Conservation (phyloP, 2,329 filamentous ascomycete species). For the Aspergillus hiratsukae region DNA sequence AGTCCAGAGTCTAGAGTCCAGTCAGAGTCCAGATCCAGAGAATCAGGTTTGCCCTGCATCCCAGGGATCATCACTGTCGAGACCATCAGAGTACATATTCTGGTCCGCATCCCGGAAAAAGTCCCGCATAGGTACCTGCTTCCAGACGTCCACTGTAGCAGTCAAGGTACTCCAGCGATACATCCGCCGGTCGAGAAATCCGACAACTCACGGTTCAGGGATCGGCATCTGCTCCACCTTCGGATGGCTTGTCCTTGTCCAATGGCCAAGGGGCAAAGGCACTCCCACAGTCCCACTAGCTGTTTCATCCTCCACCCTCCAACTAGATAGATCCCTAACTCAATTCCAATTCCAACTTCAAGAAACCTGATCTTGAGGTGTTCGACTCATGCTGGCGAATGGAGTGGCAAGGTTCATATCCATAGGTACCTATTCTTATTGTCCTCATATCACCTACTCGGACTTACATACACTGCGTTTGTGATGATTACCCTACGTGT, state of each 20-base stretch:
- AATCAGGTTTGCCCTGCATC: not conserved
- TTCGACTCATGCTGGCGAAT: too few relatives aligned
- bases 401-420: too few relatives aligned
- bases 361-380: not conserved
- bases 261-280: not conserved
- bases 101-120: not conserved
- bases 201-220: slow-evolving; percentile 5
- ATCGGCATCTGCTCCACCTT: slow-evolving; percentile 1
- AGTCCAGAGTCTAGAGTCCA: too few relatives aligned
- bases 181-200: slow-evolving; percentile 1
- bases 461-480: too few relatives aligned
- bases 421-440: too few relatives aligned
- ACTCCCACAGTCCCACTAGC: too few relatives aligned
- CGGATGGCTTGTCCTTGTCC: not conserved
- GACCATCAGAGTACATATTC: not conserved
- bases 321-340: not conserved
- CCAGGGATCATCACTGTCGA: not conserved
- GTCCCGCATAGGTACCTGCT: not conserved
- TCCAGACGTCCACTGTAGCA: too few relatives aligned
- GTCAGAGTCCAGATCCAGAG: too few relatives aligned
- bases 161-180: too few relatives aligned
- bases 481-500: too few relatives aligned
- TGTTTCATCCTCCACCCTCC: too few relatives aligned
- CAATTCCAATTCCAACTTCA: not conserved
- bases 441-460: too few relatives aligned